Evolutionary conservation across 2,329 filamentous ascomycete species (phyloP).

Genomic region (Venturia asperata): DNA sequence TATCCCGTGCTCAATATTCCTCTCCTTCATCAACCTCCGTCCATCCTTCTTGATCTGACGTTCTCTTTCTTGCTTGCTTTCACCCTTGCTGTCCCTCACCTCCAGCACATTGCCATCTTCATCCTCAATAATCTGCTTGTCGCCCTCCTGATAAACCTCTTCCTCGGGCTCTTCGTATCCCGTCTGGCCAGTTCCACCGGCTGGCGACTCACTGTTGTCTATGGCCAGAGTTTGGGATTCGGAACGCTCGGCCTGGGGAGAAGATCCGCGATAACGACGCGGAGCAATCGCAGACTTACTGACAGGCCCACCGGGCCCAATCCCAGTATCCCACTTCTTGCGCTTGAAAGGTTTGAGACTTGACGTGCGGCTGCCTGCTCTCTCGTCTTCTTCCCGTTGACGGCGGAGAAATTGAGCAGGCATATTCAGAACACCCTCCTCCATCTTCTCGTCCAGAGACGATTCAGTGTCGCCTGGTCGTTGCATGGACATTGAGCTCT

Average conservation of each 20-base stretch:
- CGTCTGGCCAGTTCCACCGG: slow-evolving; percentile 28
- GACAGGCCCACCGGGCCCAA: slow-evolving; percentile 75
- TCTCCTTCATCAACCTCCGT: slow-evolving; percentile 48
- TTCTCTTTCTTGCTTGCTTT: slow-evolving; percentile 49
- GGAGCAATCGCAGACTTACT: slow-evolving; percentile 85
- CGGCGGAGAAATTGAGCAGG: slow-evolving; percentile 74
- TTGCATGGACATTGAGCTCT: slow-evolving; percentile 64
- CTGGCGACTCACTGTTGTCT: slow-evolving; percentile 36
- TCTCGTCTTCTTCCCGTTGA: slow-evolving; percentile 68
- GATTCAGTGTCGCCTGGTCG: slow-evolving; percentile 58
- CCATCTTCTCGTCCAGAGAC: slow-evolving; percentile 51
- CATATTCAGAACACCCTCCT: slow-evolving; percentile 60
- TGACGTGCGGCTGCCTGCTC: slow-evolving; percentile 48
- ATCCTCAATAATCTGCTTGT: slow-evolving; percentile 74
- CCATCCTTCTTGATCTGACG: slow-evolving; percentile 52
- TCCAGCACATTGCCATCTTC: slow-evolving; percentile 78
- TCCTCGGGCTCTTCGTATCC: slow-evolving; percentile 35
- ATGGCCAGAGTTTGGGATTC: slow-evolving; percentile 38
- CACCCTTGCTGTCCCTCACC: slow-evolving; percentile 32
- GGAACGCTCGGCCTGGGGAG: slow-evolving; percentile 25
- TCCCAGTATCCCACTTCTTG: slow-evolving; percentile 62
- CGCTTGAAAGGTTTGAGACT: slow-evolving; percentile 47
- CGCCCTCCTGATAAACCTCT: slow-evolving; percentile 74
- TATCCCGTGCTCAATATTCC: slow-evolving; percentile 37
- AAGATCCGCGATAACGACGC: background rate